Conservation (phyloP, 352 stramenopile genomes). For the Phytophthora aleatoria region DNA sequence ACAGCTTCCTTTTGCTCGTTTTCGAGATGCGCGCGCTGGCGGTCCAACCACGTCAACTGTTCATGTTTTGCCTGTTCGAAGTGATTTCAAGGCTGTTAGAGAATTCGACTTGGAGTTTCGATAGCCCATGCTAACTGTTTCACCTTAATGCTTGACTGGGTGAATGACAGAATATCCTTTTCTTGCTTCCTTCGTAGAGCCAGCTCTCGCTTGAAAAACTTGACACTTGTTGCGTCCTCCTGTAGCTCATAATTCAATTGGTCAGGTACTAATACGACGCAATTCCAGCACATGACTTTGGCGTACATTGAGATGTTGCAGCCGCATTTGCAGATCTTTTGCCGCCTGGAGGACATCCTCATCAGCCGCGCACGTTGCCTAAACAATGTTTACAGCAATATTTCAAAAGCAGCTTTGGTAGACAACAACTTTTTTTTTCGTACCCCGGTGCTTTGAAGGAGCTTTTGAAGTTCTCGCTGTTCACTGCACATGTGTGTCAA, state of each 20-base stretch:
- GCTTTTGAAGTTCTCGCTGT: constrained; percentile 29
- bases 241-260: constrained; percentile 2
- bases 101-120: constrained; percentile 2
- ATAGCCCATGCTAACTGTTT: not conserved
- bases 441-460: constrained; percentile 37
- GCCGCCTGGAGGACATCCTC: constrained; percentile 29
- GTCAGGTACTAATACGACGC: not conserved
- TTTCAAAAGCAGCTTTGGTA: not conserved
- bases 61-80: constrained; percentile 41
- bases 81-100: not conserved
- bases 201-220: constrained; percentile 39
- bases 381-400: not conserved
- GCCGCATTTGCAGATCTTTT: constrained; percentile 24
- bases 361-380: constrained; percentile 42
- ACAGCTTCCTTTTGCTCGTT: constrained; percentile 33
- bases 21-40: constrained; percentile 39
- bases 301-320: constrained; percentile 39
- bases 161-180: constrained; percentile 33
- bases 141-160: constrained; percentile 47
- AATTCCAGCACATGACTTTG: not conserved
- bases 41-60: constrained; percentile 45
- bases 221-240: constrained; percentile 28
- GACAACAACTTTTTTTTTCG: not conserved
- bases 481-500: constrained; percentile 16
- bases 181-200: constrained; percentile 41